Evolutionary conservation across 495 filamentous ascomycete genomes (phyloP).

Genomic region (Peziza echinospora): DNA sequence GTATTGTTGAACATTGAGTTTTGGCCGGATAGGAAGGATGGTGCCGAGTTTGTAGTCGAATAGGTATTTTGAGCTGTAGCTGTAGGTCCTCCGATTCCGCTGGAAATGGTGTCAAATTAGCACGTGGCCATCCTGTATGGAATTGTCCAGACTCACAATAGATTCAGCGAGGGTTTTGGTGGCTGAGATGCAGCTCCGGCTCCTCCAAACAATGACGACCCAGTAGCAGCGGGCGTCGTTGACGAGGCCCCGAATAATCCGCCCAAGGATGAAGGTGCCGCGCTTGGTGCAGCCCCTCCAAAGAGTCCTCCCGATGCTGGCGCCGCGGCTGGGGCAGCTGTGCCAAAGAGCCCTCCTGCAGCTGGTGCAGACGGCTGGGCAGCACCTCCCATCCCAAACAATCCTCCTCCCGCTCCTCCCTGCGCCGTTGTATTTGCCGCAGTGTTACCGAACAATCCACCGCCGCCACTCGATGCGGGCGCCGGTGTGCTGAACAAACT

Average conservation of each 20-base stretch:
- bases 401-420: conserved; percentile 4
- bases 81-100: no score
- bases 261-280: no score
- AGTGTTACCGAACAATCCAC: neutral
- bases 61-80: no score
- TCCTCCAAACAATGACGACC: neutral
- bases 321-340: conserved; percentile 1
- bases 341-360: conserved; percentile 10
- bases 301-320: conserved; percentile 5
- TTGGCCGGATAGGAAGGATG: no score
- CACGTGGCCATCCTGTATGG: no score
- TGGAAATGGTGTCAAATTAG: no score
- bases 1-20: no score
- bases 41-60: no score
- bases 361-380: conserved; percentile 4
- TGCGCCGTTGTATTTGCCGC: neutral
- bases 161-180: no score
- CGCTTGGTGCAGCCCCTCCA: neutral
- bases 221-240: conserved; percentile 4
- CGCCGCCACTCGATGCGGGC: neutral
- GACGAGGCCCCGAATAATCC: no score
- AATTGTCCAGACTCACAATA: no score
- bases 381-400: conserved; percentile 1
- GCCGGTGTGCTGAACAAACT: neutral
- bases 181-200: neutral